A percentile compares a stretch with the other conserved stretches of the same genome.
Evolutionary conservation across 1,284 basidiomycete genomes (phyloP).

Genomic region (Amylostereum areolatum): DNA sequence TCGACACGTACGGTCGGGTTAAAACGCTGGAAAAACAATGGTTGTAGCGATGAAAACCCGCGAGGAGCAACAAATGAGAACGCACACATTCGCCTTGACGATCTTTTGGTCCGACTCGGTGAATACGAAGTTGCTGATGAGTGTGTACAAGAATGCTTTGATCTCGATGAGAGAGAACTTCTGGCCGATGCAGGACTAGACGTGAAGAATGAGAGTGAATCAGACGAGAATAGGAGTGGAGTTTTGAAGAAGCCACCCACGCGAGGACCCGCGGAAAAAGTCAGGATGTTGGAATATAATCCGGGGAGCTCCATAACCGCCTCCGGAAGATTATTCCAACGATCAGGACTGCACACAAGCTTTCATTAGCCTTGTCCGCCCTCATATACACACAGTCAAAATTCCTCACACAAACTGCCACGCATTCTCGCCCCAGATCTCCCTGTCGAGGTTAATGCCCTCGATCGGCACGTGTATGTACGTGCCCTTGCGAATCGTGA

Average conservation of each 20-base stretch:
- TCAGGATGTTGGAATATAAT: conserved; percentile 61
- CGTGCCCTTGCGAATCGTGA: conserved; percentile 59
- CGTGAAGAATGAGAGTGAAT: neutral
- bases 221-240: neutral
- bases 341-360: conserved; percentile 52
- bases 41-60: conserved; percentile 2
- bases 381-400: neutral
- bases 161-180: conserved; percentile 77
- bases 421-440: conserved; percentile 70
- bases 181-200: conserved; percentile 72
- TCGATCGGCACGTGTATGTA: conserved; percentile 73
- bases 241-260: conserved; percentile 33
- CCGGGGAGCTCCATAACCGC: conserved; percentile 56
- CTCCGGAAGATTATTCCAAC: conserved; percentile 73
- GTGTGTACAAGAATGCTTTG: conserved; percentile 66
- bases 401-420: conserved; percentile 67
- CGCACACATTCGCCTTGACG: conserved; percentile 67
- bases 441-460: conserved; percentile 69
- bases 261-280: conserved; percentile 74
- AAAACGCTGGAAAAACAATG: conserved; percentile 45
- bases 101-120: conserved; percentile 48
- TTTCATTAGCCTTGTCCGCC: neutral
- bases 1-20: conserved; percentile 62
- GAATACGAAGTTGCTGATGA: conserved; percentile 65
- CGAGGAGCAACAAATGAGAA: conserved; percentile 4